Conservation (phyloP, 1,139 yeast species). For the Yamadazyma buinensis region DNA sequence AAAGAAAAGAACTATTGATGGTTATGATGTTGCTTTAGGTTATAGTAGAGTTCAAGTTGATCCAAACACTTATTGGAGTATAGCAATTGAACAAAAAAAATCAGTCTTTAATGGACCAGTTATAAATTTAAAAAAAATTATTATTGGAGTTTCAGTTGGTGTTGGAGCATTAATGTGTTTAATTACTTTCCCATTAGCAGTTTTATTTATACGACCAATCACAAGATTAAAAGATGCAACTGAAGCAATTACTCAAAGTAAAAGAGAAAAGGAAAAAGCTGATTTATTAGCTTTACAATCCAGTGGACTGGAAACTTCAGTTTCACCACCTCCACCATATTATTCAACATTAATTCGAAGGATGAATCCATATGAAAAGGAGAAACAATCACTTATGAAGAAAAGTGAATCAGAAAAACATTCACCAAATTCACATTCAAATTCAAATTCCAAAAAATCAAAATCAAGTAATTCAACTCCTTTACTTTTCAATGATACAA, state of each 20-base stretch:
- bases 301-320: conserved; percentile 1
- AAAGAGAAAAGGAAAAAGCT: conserved; percentile 20
- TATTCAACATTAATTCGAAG: conserved; percentile 15
- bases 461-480: neutral
- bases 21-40: conserved; percentile 62
- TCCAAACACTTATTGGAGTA: conserved; percentile 64
- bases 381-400: neutral
- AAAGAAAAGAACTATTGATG: conserved; percentile 38
- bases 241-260: conserved; percentile 49
- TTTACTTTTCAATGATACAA: neutral
- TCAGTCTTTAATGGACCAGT: conserved; percentile 62
- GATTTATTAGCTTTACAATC: neutral
- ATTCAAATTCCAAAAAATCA: neutral
- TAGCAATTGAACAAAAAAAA: conserved; percentile 65
- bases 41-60: conserved; percentile 53
- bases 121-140: conserved; percentile 57
- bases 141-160: conserved; percentile 76
- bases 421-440: neutral
- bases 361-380: conserved; percentile 6
- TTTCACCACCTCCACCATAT: conserved; percentile 15
- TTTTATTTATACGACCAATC: conserved; percentile 82
- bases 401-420: neutral
- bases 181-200: conserved; percentile 77
- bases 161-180: conserved; percentile 73
- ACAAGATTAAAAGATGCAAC: conserved; percentile 80